Percentiles rank a stretch among this genome's conserved stretches.
phyloP scores from a whole-genome alignment of 2,329 filamentous ascomycete genomes.

The Leptographium procerum region DNA sequence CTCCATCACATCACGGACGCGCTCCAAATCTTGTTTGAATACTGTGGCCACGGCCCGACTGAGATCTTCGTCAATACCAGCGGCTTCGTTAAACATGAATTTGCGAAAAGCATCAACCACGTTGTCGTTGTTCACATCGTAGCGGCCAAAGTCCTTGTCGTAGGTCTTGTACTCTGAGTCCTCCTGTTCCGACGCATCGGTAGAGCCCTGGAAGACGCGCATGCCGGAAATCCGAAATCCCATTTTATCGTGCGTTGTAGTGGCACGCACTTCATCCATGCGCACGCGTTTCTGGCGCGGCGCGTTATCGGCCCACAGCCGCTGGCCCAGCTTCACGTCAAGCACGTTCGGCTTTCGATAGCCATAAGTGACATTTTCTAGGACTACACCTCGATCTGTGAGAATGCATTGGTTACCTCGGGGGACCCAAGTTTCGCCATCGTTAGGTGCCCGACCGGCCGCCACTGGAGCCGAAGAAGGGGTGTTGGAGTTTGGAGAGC shows the following conservation, averaged over 20 bases:
- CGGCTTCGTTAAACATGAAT: constrained; percentile 46
- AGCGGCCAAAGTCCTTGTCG: constrained; percentile 51
- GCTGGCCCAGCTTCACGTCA: constrained; percentile 80
- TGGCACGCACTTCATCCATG: constrained; percentile 46
- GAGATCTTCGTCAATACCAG: constrained; percentile 47
- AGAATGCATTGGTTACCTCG: constrained; percentile 50
- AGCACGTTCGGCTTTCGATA: constrained; percentile 82
- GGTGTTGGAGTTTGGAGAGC: not conserved
- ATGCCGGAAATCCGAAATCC: constrained; percentile 57
- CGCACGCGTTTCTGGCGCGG: constrained; percentile 45
- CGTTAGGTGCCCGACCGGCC: constrained; percentile 4
- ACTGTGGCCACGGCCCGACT: constrained; percentile 42
- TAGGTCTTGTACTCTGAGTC: constrained; percentile 47
- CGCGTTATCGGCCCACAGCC: constrained; percentile 73
- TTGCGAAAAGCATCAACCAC: constrained; percentile 40
- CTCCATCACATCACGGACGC: constrained; percentile 41
- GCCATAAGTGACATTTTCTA: constrained; percentile 73
- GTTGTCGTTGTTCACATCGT: constrained; percentile 39
- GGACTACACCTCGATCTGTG: constrained; percentile 69
- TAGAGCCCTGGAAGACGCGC: constrained; percentile 48
- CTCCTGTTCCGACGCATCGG: constrained; percentile 30
- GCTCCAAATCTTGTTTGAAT: constrained; percentile 41
- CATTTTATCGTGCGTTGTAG: constrained; percentile 48
- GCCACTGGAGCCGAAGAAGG: not conserved
- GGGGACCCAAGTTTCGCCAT: constrained; percentile 31